phyloP scores from a whole-genome alignment of 2,329 filamentous ascomycete species.

The Hymenoscyphus salicellus region DNA sequence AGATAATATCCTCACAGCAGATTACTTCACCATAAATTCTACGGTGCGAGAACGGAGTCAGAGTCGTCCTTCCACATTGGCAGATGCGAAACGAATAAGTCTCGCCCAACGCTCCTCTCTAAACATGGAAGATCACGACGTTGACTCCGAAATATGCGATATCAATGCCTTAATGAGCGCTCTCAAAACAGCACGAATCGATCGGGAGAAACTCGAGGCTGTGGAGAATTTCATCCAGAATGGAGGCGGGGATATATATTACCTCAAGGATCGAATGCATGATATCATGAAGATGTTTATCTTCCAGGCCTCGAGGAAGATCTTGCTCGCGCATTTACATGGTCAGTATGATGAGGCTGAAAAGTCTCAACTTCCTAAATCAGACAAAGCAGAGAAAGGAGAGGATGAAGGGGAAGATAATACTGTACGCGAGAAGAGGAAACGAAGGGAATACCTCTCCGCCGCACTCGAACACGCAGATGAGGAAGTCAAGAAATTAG shows the following conservation, averaged over 20 bases:
- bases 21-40: constrained; percentile 77
- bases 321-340: constrained; percentile 69
- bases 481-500: constrained; percentile 73
- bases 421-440: constrained; percentile 32
- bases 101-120: constrained; percentile 32
- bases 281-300: constrained; percentile 83
- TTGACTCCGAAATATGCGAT: constrained; percentile 55
- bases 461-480: constrained; percentile 74
- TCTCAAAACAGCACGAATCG: constrained; percentile 70
- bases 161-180: constrained; percentile 62
- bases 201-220: constrained; percentile 85
- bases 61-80: constrained; percentile 37
- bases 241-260: constrained; percentile 70
- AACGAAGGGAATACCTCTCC: constrained; percentile 61
- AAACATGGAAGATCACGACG: constrained; percentile 42
- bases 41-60: constrained; percentile 42
- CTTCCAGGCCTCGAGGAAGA: constrained; percentile 81
- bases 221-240: constrained; percentile 79
- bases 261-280: constrained; percentile 72
- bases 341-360: constrained; percentile 55
- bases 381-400: constrained; percentile 28
- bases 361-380: not conserved
- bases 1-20: constrained; percentile 65
- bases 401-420: constrained; percentile 25
- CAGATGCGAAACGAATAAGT: constrained; percentile 26